A percentile compares a stretch with the other conserved stretches of the same genome.
These are phyloP conservation scores for Fonsecaea pugnacius DNA, from an alignment of 2,329 filamentous ascomycete genomes.

Conservation along the genomic window DNA sequence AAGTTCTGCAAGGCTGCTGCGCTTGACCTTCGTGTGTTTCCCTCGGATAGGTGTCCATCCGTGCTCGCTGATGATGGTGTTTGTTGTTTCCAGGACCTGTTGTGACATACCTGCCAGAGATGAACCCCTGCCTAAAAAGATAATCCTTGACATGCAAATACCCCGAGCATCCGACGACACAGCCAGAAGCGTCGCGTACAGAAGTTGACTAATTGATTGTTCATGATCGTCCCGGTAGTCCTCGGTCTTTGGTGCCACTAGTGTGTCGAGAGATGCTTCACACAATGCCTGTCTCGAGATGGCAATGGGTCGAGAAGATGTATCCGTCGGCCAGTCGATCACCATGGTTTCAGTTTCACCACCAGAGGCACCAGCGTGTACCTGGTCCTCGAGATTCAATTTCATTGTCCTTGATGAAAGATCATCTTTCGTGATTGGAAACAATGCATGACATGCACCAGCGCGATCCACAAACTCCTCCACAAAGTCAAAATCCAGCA, in stretches of 20 bases:
- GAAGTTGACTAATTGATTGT: slow-evolving; percentile 72
- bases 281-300: slow-evolving; percentile 73
- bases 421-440: slow-evolving; percentile 16
- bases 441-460: slow-evolving; percentile 27
- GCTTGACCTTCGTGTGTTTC: slow-evolving; percentile 47
- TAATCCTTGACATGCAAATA: slow-evolving; percentile 83
- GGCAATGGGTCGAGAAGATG: slow-evolving; percentile 41
- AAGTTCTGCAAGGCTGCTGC: slow-evolving; percentile 40
- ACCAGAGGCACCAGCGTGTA: not conserved
- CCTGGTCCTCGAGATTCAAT: slow-evolving; percentile 18
- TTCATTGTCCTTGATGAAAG: slow-evolving; percentile 12
- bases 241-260: slow-evolving; percentile 66
- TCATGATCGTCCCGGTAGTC: slow-evolving; percentile 83
- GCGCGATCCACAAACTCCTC: slow-evolving; percentile 37
- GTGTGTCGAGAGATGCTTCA: slow-evolving; percentile 72
- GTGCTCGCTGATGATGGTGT: slow-evolving; percentile 64
- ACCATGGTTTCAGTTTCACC: slow-evolving; percentile 15
- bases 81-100: slow-evolving; percentile 76
- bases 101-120: slow-evolving; percentile 77
- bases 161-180: slow-evolving; percentile 82
- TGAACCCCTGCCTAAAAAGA: slow-evolving; percentile 82
- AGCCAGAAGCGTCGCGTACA: slow-evolving; percentile 75
- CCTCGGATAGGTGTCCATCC: slow-evolving; percentile 80
- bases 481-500: slow-evolving; percentile 39
- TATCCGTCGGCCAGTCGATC: slow-evolving; percentile 35